phyloP scores from a whole-genome alignment of 2,329 filamentous ascomycete genomes.

The Colletotrichum horii region DNA sequence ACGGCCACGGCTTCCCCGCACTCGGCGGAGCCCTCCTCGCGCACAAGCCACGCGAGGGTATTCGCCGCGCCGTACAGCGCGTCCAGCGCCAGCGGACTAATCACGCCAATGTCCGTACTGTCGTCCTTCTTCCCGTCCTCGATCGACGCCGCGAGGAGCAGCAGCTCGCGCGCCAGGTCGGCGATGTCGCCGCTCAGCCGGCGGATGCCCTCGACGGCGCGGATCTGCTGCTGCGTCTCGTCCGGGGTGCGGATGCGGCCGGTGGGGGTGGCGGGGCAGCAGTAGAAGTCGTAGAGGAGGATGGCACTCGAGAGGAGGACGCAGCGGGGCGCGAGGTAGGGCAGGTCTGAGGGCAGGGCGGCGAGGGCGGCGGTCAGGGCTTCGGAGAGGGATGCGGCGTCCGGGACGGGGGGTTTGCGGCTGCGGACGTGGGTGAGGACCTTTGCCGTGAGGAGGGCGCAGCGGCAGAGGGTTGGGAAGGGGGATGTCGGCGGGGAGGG shows the following conservation, averaged over 20 bases:
- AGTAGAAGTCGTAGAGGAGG: slow-evolving; percentile 41
- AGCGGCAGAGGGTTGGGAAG: slow-evolving; percentile 55
- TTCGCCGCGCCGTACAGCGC: slow-evolving; percentile 39
- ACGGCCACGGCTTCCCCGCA: slow-evolving; percentile 31
- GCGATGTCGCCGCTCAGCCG: slow-evolving; percentile 30
- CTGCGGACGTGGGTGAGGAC: slow-evolving; percentile 35
- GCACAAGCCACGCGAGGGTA: slow-evolving; percentile 41
- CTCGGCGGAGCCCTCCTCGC: slow-evolving; percentile 38
- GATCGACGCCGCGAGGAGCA: slow-evolving; percentile 22
- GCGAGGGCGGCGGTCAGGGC: not conserved
- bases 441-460: slow-evolving; percentile 36
- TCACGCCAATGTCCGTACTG: slow-evolving; percentile 25
- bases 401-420: not conserved
- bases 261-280: slow-evolving; percentile 31
- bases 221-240: slow-evolving; percentile 34
- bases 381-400: not conserved
- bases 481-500: slow-evolving; percentile 47
- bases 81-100: slow-evolving; percentile 42
- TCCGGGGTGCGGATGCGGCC: slow-evolving; percentile 24
- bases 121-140: not conserved
- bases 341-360: not conserved
- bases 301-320: slow-evolving; percentile 25
- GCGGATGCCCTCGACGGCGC: slow-evolving; percentile 36
- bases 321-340: slow-evolving; percentile 22
- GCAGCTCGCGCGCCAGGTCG: slow-evolving; percentile 30